Percentiles rank a stretch among this genome's conserved stretches.
Evolutionary conservation across 2,329 filamentous ascomycete genomes (phyloP).

Genomic region (Aspergillus clavatus): DNA sequence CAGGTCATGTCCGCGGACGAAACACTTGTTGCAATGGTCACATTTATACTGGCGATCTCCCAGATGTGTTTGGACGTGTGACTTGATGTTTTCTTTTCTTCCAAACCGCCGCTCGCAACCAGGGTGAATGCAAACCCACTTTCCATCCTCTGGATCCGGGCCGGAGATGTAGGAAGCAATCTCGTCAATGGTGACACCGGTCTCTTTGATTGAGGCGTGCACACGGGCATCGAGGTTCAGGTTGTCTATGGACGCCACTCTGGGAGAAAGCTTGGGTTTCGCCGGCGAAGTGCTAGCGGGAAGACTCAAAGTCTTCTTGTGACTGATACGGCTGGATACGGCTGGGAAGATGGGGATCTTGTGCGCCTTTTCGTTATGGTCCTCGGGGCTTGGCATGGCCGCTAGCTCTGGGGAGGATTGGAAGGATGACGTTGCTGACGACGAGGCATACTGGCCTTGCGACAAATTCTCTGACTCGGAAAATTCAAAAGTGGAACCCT

Average conservation of each 20-base stretch:
- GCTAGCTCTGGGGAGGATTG: slow-evolving; percentile 51
- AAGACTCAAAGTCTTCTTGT: slow-evolving; percentile 16
- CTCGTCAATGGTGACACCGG: slow-evolving; percentile 82
- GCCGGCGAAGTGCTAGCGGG: slow-evolving; percentile 22
- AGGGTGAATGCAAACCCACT: slow-evolving; percentile 72
- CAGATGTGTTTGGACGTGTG: slow-evolving; percentile 95
- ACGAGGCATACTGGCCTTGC: slow-evolving; percentile 40
- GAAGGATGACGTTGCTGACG: slow-evolving; percentile 48
- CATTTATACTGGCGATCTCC: slow-evolving; percentile 95
- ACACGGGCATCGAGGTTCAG: slow-evolving; percentile 51
- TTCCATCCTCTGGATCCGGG: slow-evolving; percentile 67
- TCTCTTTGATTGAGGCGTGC: slow-evolving; percentile 64
- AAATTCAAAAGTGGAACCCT: slow-evolving; percentile 27
- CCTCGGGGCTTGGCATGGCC: slow-evolving; percentile 33
- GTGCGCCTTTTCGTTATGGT: slow-evolving; percentile 20
- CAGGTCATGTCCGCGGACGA: slow-evolving; percentile 93
- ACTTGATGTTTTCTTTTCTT: slow-evolving; percentile 98
- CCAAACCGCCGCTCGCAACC: slow-evolving; percentile 86
- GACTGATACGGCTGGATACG: slow-evolving; percentile 20
- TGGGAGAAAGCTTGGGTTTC: slow-evolving; percentile 39
- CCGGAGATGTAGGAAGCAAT: slow-evolving; percentile 70
- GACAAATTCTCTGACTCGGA: slow-evolving; percentile 21
- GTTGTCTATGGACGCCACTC: slow-evolving; percentile 44
- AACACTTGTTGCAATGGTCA: slow-evolving; percentile 88
- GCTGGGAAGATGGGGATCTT: slow-evolving; percentile 30